A percentile compares a stretch with the other conserved stretches of the same genome.
Conservation (phyloP, 2,329 filamentous ascomycete genomes). For the Grosmannia huntii region DNA sequence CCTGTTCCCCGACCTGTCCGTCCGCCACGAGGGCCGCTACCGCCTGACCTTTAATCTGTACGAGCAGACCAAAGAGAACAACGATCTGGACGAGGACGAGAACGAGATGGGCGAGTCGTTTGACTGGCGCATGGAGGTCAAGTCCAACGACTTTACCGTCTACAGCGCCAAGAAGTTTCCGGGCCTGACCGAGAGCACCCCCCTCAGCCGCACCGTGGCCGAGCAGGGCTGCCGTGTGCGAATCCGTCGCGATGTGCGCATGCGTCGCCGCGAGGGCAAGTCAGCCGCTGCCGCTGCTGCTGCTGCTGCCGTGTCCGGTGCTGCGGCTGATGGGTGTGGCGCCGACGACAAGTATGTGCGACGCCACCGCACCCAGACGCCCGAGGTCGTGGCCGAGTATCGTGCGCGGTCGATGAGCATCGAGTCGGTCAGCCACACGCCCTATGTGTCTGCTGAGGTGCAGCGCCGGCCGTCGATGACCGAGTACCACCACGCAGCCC, state of each 20-base stretch:
- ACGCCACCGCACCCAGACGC: conserved; percentile 20
- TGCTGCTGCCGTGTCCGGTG: background rate
- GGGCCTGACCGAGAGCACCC: conserved; percentile 78
- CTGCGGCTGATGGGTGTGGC: background rate
- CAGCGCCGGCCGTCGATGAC: conserved; percentile 20
- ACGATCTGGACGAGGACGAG: conserved; percentile 55
- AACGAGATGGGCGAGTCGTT: conserved; percentile 40
- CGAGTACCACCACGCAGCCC: conserved; percentile 15
- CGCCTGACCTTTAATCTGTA: conserved; percentile 85
- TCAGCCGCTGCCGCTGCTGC: conserved; percentile 1
- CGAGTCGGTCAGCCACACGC: conserved; percentile 19
- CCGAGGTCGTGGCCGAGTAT: conserved; percentile 18
- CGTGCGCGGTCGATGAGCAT: conserved; percentile 20
- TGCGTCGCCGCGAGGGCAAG: conserved; percentile 38
- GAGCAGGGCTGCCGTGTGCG: conserved; percentile 95
- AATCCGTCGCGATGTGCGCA: conserved; percentile 64
- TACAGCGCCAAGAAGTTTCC: conserved; percentile 99
- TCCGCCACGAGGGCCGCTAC: conserved; percentile 90
- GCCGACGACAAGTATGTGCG: conserved; percentile 17
- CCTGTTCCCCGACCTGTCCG: conserved; percentile 92
- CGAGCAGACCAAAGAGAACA: conserved; percentile 78
- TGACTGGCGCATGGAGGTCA: conserved; percentile 79
- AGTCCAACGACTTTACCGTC: conserved; percentile 75
- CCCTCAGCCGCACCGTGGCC: conserved; percentile 77
- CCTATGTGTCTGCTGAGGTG: conserved; percentile 18